Conservation (phyloP, 73 alveolate species). For the Paramecium bursaria region DNA sequence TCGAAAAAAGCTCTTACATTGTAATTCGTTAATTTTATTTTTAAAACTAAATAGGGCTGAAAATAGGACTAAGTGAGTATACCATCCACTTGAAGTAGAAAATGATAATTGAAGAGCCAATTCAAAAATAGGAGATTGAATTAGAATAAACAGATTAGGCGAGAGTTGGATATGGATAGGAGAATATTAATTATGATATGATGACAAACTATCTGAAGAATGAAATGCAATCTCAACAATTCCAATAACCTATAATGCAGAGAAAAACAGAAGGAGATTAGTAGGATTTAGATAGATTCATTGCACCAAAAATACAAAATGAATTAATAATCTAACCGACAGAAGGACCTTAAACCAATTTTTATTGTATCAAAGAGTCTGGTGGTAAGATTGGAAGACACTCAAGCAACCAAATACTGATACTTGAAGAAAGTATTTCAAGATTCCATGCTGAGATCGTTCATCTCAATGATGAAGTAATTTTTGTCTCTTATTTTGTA, state of each 20-base stretch:
- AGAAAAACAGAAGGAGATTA: slow-evolving; percentile 20
- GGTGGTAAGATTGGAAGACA: slow-evolving; percentile 89
- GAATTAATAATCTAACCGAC: slow-evolving; percentile 82
- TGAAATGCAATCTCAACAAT: slow-evolving; percentile 43
- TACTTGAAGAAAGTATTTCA: slow-evolving; percentile 83
- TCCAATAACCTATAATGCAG: slow-evolving; percentile 49
- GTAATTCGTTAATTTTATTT: slow-evolving; percentile 9
- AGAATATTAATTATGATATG: slow-evolving; percentile 39
- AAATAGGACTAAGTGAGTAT: slow-evolving; percentile 5
- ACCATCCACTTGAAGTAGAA: neutral
- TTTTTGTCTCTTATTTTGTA: neutral
- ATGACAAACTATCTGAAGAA: slow-evolving; percentile 54
- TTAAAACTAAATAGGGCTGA: slow-evolving; percentile 22
- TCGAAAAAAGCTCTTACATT: slow-evolving; percentile 77
- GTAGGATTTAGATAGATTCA: slow-evolving; percentile 66
- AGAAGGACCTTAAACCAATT: slow-evolving; percentile 85
- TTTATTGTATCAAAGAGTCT: slow-evolving; percentile 78
- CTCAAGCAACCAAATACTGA: slow-evolving; percentile 83
- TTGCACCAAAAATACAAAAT: slow-evolving; percentile 61
- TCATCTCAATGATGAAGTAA: slow-evolving; percentile 51
- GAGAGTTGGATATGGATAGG: neutral
- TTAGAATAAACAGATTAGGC: slow-evolving; percentile 45
- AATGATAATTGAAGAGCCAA: slow-evolving; percentile 11
- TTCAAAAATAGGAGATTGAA: slow-evolving; percentile 43
- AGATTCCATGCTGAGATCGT: slow-evolving; percentile 84